phyloP scores from a whole-genome alignment of 2,329 filamentous ascomycete species.

The Rhinocladiella similis region DNA sequence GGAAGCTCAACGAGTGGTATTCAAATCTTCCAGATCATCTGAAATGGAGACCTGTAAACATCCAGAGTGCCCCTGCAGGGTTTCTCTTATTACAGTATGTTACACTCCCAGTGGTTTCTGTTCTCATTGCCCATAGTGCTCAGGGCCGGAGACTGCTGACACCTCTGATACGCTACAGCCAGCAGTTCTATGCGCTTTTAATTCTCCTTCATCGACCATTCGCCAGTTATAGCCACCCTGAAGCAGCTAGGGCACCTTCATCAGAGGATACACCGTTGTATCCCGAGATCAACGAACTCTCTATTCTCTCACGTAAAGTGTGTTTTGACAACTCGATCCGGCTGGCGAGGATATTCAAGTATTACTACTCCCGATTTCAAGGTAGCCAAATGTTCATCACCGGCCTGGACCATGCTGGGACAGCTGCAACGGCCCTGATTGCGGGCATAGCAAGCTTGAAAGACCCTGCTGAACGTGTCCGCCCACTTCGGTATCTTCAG shows the following conservation, averaged over 20 bases:
- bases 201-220: conserved; percentile 17
- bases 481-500: conserved; percentile 53
- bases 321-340: conserved; percentile 11
- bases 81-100: conserved; percentile 12
- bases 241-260: not conserved
- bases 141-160: too few relatives aligned
- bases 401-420: conserved; percentile 37
- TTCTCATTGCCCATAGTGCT: too few relatives aligned
- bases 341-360: conserved; percentile 15
- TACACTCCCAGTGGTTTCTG: too few relatives aligned
- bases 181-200: conserved; percentile 10
- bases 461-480: conserved; percentile 39
- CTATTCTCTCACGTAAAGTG: conserved; percentile 9
- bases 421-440: conserved; percentile 55
- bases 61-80: conserved; percentile 2
- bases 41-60: conserved; percentile 13
- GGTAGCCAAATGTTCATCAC: conserved; percentile 11
- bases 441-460: conserved; percentile 45
- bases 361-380: conserved; percentile 10
- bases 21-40: conserved; percentile 5
- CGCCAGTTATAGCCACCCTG: conserved; percentile 7
- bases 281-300: conserved; percentile 4
- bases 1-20: conserved; percentile 18
- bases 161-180: not conserved
- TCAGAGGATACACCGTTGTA: conserved; percentile 3